A percentile compares a stretch with the other conserved stretches of the same genome.
phyloP scores from a whole-genome alignment of 2,329 filamentous ascomycete genomes.

The Thielaviopsis punctulata region DNA sequence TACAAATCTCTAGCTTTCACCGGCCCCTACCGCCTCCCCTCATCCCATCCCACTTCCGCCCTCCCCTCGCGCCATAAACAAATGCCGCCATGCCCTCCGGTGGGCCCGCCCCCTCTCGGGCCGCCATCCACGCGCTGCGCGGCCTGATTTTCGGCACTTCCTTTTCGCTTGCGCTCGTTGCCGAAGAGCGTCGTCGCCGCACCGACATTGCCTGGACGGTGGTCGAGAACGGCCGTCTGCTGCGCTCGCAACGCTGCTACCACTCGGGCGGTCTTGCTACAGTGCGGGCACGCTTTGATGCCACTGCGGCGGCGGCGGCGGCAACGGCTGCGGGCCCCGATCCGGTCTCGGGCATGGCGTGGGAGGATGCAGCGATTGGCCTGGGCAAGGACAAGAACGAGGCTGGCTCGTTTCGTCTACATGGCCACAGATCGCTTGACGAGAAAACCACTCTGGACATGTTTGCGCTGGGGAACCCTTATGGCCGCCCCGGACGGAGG shows the following conservation, averaged over 20 bases:
- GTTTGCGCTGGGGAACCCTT: not conserved
- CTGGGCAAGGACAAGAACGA: not conserved
- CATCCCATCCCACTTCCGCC: not conserved
- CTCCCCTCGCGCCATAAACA: not conserved
- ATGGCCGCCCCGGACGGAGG: not conserved
- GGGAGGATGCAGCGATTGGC: not conserved
- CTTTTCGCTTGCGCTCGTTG: constrained; percentile 35
- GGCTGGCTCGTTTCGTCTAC: not conserved
- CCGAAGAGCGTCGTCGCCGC: constrained; percentile 39
- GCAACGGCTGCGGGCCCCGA: no score
- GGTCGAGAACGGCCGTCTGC: constrained; percentile 28
- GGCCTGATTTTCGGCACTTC: constrained; percentile 39
- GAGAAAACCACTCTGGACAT: not conserved
- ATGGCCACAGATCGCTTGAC: not conserved
- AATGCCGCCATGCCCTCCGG: constrained; percentile 25
- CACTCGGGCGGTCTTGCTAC: constrained; percentile 11
- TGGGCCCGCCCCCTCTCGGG: constrained; percentile 35
- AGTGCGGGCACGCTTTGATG: constrained; percentile 8
- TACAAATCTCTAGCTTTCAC: not conserved
- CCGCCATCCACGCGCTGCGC: constrained; percentile 36
- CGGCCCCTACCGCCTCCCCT: not conserved
- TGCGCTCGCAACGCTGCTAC: constrained; percentile 12
- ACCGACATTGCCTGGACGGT: constrained; percentile 33
- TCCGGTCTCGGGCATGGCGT: no score
- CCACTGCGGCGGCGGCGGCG: not conserved